Conservation (phyloP, 148 eudicot genomes). For the Limonium bicolor region DNA sequence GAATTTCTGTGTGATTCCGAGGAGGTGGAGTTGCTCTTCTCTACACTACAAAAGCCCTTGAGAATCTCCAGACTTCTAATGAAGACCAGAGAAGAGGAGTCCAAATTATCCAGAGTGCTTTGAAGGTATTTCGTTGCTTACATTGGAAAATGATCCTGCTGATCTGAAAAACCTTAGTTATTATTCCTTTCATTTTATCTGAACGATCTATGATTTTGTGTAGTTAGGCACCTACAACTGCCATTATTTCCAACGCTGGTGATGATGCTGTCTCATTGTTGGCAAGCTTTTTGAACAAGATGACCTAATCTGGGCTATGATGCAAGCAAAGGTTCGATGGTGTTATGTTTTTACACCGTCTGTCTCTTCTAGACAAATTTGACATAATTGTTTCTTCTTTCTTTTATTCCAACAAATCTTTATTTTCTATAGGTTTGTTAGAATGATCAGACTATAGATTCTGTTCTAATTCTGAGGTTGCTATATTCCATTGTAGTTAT, state of each 20-base stretch:
- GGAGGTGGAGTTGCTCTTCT: slow-evolving; percentile 97
- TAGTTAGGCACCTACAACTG: slow-evolving; percentile 56
- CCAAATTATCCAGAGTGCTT: slow-evolving; percentile 68
- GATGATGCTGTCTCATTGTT: slow-evolving; percentile 58
- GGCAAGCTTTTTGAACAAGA: slow-evolving; percentile 89
- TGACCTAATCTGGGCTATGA: slow-evolving; percentile 68
- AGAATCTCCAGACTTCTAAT: slow-evolving; percentile 44
- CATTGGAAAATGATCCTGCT: background rate
- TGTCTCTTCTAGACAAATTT: no score
- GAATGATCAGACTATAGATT: no score
- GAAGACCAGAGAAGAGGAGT: slow-evolving; percentile 85
- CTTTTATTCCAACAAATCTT: no score
- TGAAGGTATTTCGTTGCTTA: slow-evolving; percentile 41
- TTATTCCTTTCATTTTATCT: background rate
- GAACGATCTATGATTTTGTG: background rate
- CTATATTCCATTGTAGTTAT: no score
- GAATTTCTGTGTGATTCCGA: slow-evolving; percentile 7
- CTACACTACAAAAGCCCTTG: slow-evolving; percentile 60
- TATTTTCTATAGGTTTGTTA: no score
- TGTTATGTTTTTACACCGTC: no score
- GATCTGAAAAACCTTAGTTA: background rate
- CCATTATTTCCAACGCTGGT: slow-evolving; percentile 88
- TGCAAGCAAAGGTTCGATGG: slow-evolving; percentile 86
- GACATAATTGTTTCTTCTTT: no score
- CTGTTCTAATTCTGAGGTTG: no score